Percentiles rank a stretch among this genome's conserved stretches.
Evolutionary conservation across 257 asterid genomes (phyloP).

Genomic region (Lycium barbarum): DNA sequence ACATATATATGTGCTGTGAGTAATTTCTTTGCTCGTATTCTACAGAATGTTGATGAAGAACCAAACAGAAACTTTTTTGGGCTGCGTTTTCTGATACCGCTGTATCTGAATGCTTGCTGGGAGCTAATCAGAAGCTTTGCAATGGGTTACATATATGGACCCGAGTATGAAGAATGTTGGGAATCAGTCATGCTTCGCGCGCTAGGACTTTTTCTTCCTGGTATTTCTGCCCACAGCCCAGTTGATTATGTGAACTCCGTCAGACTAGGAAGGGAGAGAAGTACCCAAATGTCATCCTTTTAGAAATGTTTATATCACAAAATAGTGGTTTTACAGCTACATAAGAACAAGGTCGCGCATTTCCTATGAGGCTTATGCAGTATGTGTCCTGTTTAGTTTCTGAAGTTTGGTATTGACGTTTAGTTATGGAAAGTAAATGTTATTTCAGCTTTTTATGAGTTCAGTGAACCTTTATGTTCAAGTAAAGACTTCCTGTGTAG

Average conservation of each 20-base stretch:
- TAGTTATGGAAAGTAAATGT: background rate
- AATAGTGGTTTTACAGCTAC: background rate
- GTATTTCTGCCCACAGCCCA: conserved; percentile 86
- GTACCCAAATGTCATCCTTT: conserved; percentile 42
- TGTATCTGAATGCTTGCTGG: conserved; percentile 72
- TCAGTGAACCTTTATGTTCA: background rate
- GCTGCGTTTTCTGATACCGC: conserved; percentile 63
- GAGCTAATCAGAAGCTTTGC: conserved; percentile 73
- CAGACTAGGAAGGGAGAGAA: conserved; percentile 66
- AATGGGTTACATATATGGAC: conserved; percentile 53
- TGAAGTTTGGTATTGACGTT: background rate
- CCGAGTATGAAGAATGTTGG: conserved; percentile 77
- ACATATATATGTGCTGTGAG: background rate
- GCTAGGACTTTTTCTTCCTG: conserved; percentile 75
- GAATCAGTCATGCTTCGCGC: conserved; percentile 65
- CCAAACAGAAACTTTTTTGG: conserved; percentile 87
- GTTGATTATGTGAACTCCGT: conserved; percentile 82
- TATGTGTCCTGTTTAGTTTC: background rate
- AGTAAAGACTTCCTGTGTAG: background rate
- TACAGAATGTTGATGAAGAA: conserved; percentile 77
- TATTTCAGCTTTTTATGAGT: background rate
- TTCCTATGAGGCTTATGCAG: background rate
- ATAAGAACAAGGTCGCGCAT: background rate
- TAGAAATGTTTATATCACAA: conserved; percentile 28
- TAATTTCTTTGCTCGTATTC: conserved; percentile 10